These are phyloP conservation scores for Solanum arcanum DNA, from an alignment of 257 asterid species.

Conservation along the genomic window DNA sequence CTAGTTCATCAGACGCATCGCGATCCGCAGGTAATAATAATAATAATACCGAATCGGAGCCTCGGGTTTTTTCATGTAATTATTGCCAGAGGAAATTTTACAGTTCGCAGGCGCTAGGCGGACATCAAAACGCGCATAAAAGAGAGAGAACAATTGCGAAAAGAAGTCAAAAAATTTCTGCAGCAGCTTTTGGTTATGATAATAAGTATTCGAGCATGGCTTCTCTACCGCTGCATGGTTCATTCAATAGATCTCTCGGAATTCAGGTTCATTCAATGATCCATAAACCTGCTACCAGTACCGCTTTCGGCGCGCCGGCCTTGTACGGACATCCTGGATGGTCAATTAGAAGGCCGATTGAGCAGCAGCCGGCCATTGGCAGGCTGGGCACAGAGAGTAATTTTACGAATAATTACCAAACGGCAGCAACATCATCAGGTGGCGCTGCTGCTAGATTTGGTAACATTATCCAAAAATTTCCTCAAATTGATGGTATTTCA, in stretches of 20 bases:
- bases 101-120: constrained; percentile 93
- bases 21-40: background rate
- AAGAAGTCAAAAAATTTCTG: constrained; percentile 18
- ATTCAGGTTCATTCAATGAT: constrained; percentile 62
- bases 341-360: constrained; percentile 28
- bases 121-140: constrained; percentile 95
- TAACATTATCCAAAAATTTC: constrained; percentile 19
- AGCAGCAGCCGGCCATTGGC: constrained; percentile 41
- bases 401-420: constrained; percentile 1
- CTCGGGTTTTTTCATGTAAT: constrained; percentile 71
- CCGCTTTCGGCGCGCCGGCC: background rate
- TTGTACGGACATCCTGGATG: constrained; percentile 29
- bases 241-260: constrained; percentile 42
- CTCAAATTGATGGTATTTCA: constrained; percentile 19
- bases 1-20: background rate
- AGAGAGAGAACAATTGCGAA: constrained; percentile 74
- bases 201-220: constrained; percentile 42
- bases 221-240: constrained; percentile 60
- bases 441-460: constrained; percentile 49
- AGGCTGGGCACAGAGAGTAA: constrained; percentile 23
- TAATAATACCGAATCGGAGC: constrained; percentile 9
- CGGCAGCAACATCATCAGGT: constrained; percentile 8
- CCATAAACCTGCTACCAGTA: constrained; percentile 36
- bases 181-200: background rate
- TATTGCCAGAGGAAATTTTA: constrained; percentile 74